Percentiles rank a stretch among this genome's conserved stretches.
These are phyloP conservation scores for Colletotrichum higginsianum DNA, from an alignment of 2,329 filamentous ascomycete genomes.

Conservation along the genomic window DNA sequence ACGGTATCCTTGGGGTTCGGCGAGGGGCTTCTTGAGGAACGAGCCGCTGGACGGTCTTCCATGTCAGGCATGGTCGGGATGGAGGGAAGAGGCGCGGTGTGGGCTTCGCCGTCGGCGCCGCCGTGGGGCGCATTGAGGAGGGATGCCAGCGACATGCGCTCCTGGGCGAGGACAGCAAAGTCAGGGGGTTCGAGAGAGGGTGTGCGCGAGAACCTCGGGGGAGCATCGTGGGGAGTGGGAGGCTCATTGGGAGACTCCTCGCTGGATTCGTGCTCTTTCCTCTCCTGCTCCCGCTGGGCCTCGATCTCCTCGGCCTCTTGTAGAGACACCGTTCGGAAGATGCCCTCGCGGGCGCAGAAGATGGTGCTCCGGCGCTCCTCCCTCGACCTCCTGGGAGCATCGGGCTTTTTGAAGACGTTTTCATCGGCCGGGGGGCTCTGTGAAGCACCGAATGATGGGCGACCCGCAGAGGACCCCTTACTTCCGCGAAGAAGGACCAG, in stretches of 20 bases:
- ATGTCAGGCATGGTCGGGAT: slow-evolving; percentile 60
- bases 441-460: slow-evolving; percentile 46
- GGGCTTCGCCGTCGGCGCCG: slow-evolving; percentile 50
- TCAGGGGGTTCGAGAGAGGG: slow-evolving; percentile 74
- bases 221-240: slow-evolving; percentile 52
- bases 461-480: slow-evolving; percentile 23
- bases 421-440: slow-evolving; percentile 49
- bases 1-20: slow-evolving; percentile 31
- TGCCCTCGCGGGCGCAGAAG: slow-evolving; percentile 74
- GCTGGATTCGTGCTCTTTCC: slow-evolving; percentile 39
- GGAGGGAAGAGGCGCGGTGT: slow-evolving; percentile 52
- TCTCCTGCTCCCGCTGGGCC: slow-evolving; percentile 48
- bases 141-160: slow-evolving; percentile 72
- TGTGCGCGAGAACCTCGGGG: slow-evolving; percentile 66
- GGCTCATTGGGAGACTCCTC: slow-evolving; percentile 47
- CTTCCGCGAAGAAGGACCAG: slow-evolving; percentile 57
- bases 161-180: slow-evolving; percentile 68
- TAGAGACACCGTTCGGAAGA: slow-evolving; percentile 73
- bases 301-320: slow-evolving; percentile 64
- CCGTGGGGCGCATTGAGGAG: slow-evolving; percentile 71
- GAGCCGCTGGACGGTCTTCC: slow-evolving; percentile 26
- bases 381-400: slow-evolving; percentile 47
- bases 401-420: slow-evolving; percentile 39
- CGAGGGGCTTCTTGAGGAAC: slow-evolving; percentile 23
- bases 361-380: slow-evolving; percentile 66